Evolutionary conservation across 192 early-diverging fungal species (phyloP), one percentile per base, ranked within the genome.

Genomic region (Rhizoclosmatium sp.): DNA sequence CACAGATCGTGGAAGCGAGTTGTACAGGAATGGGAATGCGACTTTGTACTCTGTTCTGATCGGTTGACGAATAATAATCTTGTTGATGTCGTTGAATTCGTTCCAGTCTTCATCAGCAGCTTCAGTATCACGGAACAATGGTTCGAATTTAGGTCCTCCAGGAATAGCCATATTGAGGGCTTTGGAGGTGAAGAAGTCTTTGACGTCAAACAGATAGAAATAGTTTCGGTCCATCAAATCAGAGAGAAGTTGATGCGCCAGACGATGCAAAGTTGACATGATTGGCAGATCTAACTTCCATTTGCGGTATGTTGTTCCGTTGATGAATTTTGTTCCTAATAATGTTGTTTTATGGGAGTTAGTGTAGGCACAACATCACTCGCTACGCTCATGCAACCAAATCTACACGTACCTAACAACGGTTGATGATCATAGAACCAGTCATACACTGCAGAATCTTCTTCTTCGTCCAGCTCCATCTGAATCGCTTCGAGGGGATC

Each of bases 71-170:
- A 99, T 98, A 72, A 99, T 99, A 76, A 99, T 96, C 86, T 99
- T 99, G 93, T 97, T 96, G 88, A 99, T 98, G 81, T 99, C 98
- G 87, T 99, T 99, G 86, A 99, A 99, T 83, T 99, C 98, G 85
- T 98, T 99, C 98, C 98, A 99, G 87, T 99, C 98, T 82, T 99
- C 97, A 83, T 99, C 98, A 1, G 92, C 93, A 1, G 95, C 91
- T 80, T 99, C 95, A 78, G 96, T 91, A 84, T 99, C 98, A 21
- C 94, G 92, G 84, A 94, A 95, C 47, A 99, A 87, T 5, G 98
- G 97, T 85, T 99, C 98, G 48, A 99, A 99, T 73, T 97, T 97
- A 41, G 97, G 96, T 23, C 98, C 98, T 68, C 97, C 96, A 0
- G 98, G 98, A 77, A 99, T 96, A 9, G 97, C 97, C 91, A 99